Evolutionary conservation across 805 yeast genomes (phyloP), one percentile per base, ranked within the genome.

Genomic region (Starmera dryadoides): DNA sequence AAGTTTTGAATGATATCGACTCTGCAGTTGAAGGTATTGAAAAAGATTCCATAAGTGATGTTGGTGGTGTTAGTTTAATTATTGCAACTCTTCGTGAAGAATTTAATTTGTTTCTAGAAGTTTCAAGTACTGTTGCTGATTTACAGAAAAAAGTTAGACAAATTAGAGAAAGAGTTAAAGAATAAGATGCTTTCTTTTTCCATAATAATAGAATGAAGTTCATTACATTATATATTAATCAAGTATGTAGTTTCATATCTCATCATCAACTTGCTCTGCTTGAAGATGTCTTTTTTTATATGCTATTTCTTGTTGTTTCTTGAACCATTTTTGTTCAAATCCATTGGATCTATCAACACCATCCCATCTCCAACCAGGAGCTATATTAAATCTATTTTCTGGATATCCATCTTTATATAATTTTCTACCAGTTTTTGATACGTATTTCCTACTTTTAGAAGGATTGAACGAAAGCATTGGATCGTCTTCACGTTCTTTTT

Each of bases 261-360:
- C 23, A 21, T 21, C 23, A 21, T 21, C 23, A 9, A 9, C 23
- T 21, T 21, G 23, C 23, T 21, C 8, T 6, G 23, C 23, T 6
- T 21, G 8, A 6, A 21, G 6, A 21, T 14, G 21, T 31, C 21
- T 11, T 15, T 31, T 31, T 16, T 31, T 28, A 11, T 28, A 28
- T 15, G n/a, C 30, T 7, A 7, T 28, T 14, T 39, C 48, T 11
- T 31, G 33, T 40, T 60, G 68, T 48, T 53, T 66, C 34, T 58
- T 66, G 46, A 84, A 68, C 68, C 84, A 72, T 39, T 71, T 64
- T 36, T 62, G 65, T 55, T 89, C 98, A 59, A 84, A 89, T 4
- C 96, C 96, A 54, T 82, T 89, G 0, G 94, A 79, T 42, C 98
- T 64, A 59, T 86, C 89, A 2, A 89, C 79, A 0, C 97, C 97